phyloP scores from a whole-genome alignment of 192 early-diverging fungal species.

The Coemansia sp. region DNA sequence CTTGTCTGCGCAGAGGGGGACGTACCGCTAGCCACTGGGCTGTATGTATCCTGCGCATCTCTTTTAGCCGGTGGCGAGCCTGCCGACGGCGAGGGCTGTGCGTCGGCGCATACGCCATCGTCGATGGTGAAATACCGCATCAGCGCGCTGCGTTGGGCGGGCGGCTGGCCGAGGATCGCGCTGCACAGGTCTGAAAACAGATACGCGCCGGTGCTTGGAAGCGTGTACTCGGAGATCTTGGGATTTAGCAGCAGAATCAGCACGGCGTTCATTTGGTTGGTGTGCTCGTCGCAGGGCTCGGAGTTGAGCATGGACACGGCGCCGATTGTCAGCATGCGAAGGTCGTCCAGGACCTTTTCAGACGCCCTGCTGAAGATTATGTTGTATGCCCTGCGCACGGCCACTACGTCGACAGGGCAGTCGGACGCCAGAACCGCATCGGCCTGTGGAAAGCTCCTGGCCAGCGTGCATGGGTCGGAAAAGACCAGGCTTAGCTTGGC shows the following conservation, averaged over 20 bases:
- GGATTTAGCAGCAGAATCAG: conserved; percentile 49
- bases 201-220: conserved; percentile 15
- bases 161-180: conserved; percentile 27
- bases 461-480: conserved; percentile 45
- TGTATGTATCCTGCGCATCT: not conserved
- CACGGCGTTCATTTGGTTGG: conserved; percentile 40
- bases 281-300: conserved; percentile 49
- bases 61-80: not conserved
- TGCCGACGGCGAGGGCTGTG: too few species aligned
- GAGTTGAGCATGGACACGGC: conserved; percentile 29
- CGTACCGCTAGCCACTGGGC: not conserved
- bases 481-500: conserved; percentile 37
- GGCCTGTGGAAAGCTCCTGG: conserved; percentile 46
- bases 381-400: conserved; percentile 35
- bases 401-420: conserved; percentile 46
- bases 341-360: conserved; percentile 16
- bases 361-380: conserved; percentile 15
- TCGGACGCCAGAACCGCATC: conserved; percentile 17
- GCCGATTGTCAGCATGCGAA: conserved; percentile 30
- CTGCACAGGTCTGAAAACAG: conserved; percentile 50
- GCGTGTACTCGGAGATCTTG: conserved; percentile 29
- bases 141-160: conserved; percentile 23
- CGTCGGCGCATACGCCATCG: not conserved
- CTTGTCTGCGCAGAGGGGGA: not conserved
- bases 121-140: conserved; percentile 37